These are phyloP conservation scores for Cytospora schulzeri DNA, from an alignment of 2,329 filamentous ascomycete species.

Conservation along the genomic window DNA sequence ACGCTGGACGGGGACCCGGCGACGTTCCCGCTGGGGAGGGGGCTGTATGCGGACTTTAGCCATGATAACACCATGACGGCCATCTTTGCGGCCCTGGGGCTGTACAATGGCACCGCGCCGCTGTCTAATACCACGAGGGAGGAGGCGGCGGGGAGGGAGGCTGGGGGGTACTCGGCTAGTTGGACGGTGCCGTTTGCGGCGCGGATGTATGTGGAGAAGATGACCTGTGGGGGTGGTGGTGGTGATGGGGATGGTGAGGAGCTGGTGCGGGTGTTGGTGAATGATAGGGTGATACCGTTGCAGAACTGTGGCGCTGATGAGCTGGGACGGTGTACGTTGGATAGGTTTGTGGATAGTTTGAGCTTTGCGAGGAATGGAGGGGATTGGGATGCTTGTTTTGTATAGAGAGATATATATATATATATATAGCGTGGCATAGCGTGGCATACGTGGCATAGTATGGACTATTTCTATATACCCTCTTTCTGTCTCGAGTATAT, in stretches of 20 bases:
- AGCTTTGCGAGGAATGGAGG: constrained; percentile 74
- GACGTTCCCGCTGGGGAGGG: constrained; percentile 72
- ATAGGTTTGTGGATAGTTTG: constrained; percentile 73
- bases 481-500: neutral
- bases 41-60: constrained; percentile 84
- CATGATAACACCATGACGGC: constrained; percentile 87
- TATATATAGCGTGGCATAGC: neutral
- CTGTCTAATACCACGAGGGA: constrained; percentile 55
- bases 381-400: constrained; percentile 69
- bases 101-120: constrained; percentile 68
- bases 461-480: no score
- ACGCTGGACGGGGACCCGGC: constrained; percentile 68
- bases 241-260: constrained; percentile 65
- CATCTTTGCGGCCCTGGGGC: constrained; percentile 74
- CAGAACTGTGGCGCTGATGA: constrained; percentile 70
- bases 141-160: constrained; percentile 52
- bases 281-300: constrained; percentile 78
- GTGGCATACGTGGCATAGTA: neutral
- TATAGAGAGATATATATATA: no score
- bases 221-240: constrained; percentile 61
- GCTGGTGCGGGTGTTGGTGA: constrained; percentile 77
- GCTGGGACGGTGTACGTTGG: constrained; percentile 70
- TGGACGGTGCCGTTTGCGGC: constrained; percentile 84
- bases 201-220: constrained; percentile 85
- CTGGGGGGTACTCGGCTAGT: constrained; percentile 71